Base-by-base conservation (phyloP, 73 alveolate species). In the Paramecium sexaurelia region DNA sequence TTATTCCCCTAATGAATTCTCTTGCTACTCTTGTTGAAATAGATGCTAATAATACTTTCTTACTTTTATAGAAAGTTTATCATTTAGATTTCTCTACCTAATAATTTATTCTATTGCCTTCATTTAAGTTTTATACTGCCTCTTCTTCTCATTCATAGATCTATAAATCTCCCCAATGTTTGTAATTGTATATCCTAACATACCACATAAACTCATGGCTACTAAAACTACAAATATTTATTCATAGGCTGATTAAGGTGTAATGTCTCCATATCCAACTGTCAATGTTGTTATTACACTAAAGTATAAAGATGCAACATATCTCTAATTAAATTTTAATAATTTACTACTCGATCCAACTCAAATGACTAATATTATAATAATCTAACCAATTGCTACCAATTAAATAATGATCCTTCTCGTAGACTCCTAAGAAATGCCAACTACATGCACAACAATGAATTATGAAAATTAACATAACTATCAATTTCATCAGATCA, bases 381-480 rank as follows among this genome's bases (percentile, higher is more conserved):
- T 26, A 29, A 26, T 35, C 83, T 10, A 87, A 55, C 93, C 93
- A 87, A 87, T 87, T 87, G 37, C 11, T 32, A 20, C 20, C 32
- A 40, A 20, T 17, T 22, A n/a, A 5, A 32, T 29, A 87, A n/a
- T 51, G 17, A 1, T 66, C 73, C 19, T 51, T 26, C 36, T 87
- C 93, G 7, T 35, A 67, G 1, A 37, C 32, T 7, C 90, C 87
- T n/a, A 87, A 75, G 61, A 55, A 68, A 87, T 87, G 90, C 69
- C 85, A 87, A 39, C 88, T 78, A 69, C 93, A 87, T 24, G 90
- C 93, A 87, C 93, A 87, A 33, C 55, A 40, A 39, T 87, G 93
- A 22, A 83, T 78, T 3, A 68, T 68, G 17, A 67, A 57, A 10
- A 87, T 41, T 7, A 87, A 20, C 35, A 55, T 67, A 11, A 87